Evolutionary conservation across 106 monocot species (phyloP).

Genomic region (Allium fistulosum): DNA sequence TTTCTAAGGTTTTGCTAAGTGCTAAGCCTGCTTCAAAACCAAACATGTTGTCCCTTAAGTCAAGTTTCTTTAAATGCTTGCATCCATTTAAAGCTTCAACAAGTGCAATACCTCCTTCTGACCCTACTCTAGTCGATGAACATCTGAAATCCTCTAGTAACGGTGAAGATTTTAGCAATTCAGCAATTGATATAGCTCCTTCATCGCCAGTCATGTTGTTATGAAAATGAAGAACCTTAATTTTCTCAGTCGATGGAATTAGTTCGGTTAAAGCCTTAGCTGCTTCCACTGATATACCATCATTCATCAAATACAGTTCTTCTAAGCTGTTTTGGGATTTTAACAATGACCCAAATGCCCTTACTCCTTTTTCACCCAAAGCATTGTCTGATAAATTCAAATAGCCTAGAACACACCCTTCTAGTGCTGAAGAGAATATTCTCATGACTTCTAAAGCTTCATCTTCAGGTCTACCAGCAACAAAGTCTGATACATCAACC

Average conservation of each 20-base stretch:
- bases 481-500: constrained; percentile 84
- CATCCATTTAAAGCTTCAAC: constrained; percentile 58
- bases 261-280: constrained; percentile 74
- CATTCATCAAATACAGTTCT: constrained; percentile 86
- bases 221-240: constrained; percentile 81
- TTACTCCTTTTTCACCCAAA: constrained; percentile 89
- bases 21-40: constrained; percentile 66
- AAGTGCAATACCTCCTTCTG: constrained; percentile 60
- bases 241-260: constrained; percentile 66
- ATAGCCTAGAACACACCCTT: constrained; percentile 36
- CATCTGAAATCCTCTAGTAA: constrained; percentile 69
- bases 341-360: constrained; percentile 75
- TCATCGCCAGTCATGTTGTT: constrained; percentile 85
- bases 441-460: constrained; percentile 98
- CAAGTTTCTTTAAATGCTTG: constrained; percentile 51
- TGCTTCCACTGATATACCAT: constrained; percentile 95
- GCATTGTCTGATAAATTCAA: constrained; percentile 91
- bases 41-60: constrained; percentile 80
- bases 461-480: constrained; percentile 78
- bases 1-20: constrained; percentile 42
- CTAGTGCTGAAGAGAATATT: constrained; percentile 67
- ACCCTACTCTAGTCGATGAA: constrained; percentile 80
- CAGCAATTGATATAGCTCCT: constrained; percentile 59
- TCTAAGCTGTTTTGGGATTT: constrained; percentile 66
- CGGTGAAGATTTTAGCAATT: constrained; percentile 49